Evolutionary conservation across 2,329 filamentous ascomycete species (phyloP), one percentile per base, ranked within the genome.

Genomic region (Aspergillus ustus): DNA sequence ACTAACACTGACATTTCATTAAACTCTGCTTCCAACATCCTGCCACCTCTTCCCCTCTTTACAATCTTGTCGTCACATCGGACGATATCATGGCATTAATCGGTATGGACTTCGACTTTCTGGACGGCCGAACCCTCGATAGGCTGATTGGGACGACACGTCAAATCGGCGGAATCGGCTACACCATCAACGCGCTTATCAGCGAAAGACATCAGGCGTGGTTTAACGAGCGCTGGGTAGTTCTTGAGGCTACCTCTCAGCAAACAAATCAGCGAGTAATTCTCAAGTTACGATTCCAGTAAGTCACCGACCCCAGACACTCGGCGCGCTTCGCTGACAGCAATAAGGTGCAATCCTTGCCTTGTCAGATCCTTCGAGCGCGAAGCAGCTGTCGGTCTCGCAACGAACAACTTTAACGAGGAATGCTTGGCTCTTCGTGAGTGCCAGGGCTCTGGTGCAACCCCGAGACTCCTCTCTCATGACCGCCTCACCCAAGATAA

Each of bases 91-190:
- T n/a, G n/a, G n/a, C n/a, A n/a, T n/a, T n/a, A n/a, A n/a, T n/a
- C n/a, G n/a, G n/a, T 31, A 31, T 34, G 31, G 31, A 13, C 15
- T 13, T 15, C 34, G 34, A 40, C 34, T 40, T 40, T 11, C 15
- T 40, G 11, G 34, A 40, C 34, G 34, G 34, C 4, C 34, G 34
- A 13, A 40, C 34, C 9, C 34, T 40, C 34, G 34, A 40, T 15
- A 13, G 34, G 34, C 34, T 40, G 34, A 40, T 40, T 15, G 34
- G 34, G 11, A 40, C 11, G 4, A 40, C 34, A 11, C 34, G 34
- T 15, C 9, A 40, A 40, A 40, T 40, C 11, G 3, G 15, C 5
- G 34, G 34, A 15, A 15, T 29, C 75, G 37, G 4, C 34, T 40
- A 40, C 34, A 40, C 34, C 2, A 40, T 40, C 34, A 17, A 13